Conservation (phyloP, 2,329 filamentous ascomycete species). For the Botrytis elliptica region DNA sequence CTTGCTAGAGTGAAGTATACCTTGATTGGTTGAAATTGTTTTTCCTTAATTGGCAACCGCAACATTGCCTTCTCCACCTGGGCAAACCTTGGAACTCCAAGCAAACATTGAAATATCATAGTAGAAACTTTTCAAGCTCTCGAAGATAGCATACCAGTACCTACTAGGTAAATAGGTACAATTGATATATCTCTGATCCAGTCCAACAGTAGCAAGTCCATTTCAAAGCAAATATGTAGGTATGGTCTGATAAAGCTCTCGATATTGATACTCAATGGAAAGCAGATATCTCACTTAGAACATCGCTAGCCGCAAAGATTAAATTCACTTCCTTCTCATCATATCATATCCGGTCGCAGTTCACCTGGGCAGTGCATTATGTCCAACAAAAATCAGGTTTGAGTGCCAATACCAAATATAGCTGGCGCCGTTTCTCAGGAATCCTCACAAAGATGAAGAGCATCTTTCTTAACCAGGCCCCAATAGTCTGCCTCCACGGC, state of each 20-base stretch:
- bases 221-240: not conserved
- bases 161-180: too few relatives aligned
- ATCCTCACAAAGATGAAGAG: not conserved
- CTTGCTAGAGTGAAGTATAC: not conserved
- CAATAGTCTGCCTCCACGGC: not conserved
- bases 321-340: not conserved
- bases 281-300: not conserved
- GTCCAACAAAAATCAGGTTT: too few relatives aligned
- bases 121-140: not conserved
- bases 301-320: not conserved
- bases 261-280: not conserved
- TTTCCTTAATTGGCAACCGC: not conserved
- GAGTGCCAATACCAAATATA: not conserved
- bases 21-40: not conserved
- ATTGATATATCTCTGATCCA: not conserved
- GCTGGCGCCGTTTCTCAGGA: not conserved
- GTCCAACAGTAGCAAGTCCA: not conserved
- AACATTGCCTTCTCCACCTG: not conserved
- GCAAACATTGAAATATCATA: not conserved
- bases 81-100: not conserved
- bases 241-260: not conserved
- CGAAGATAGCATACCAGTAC: not conserved
- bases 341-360: not conserved
- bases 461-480: not conserved
- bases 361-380: not conserved